Conservation (phyloP, 257 asterid species). For the Penstemon newberryi region DNA sequence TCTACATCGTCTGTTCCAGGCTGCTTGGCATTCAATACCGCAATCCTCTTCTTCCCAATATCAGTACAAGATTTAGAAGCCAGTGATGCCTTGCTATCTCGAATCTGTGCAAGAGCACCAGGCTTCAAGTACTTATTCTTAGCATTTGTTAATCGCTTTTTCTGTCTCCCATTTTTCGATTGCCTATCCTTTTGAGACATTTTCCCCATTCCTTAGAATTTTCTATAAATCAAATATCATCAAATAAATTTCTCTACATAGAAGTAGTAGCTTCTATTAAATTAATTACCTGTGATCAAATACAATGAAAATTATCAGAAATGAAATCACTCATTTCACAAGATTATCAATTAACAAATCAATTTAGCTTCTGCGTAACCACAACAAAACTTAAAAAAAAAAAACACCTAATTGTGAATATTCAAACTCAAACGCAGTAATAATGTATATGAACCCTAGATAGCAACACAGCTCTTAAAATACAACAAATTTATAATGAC, state of each 20-base stretch:
- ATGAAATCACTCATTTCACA: background rate
- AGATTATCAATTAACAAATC: background rate
- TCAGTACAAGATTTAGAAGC: slow-evolving; percentile 75
- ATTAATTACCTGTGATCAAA: slow-evolving; percentile 1
- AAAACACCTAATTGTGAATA: background rate
- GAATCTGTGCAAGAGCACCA: slow-evolving; percentile 87
- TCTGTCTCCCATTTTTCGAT: slow-evolving; percentile 50
- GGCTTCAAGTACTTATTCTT: slow-evolving; percentile 71
- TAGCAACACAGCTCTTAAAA: slow-evolving; percentile 1
- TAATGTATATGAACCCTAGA: slow-evolving; percentile 25
- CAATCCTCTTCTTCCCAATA: slow-evolving; percentile 78
- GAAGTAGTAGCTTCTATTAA: slow-evolving; percentile 3
- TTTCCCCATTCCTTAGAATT: slow-evolving; percentile 54
- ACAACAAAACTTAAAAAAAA: background rate
- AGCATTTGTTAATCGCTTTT: slow-evolving; percentile 46
- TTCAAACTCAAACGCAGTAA: background rate
- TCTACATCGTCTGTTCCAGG: slow-evolving; percentile 29
- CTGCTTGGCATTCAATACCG: slow-evolving; percentile 40
- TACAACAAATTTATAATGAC: background rate
- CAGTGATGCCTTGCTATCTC: slow-evolving; percentile 56
- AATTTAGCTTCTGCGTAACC: background rate
- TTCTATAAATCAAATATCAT: background rate
- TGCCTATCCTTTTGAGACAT: slow-evolving; percentile 59
- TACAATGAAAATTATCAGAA: slow-evolving; percentile 9
- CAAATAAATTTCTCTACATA: slow-evolving; percentile 4